A percentile compares a stretch with the other conserved stretches of the same genome.
Conservation (phyloP, 768 basidiomycete species). For the Chalciporus chontae region DNA sequence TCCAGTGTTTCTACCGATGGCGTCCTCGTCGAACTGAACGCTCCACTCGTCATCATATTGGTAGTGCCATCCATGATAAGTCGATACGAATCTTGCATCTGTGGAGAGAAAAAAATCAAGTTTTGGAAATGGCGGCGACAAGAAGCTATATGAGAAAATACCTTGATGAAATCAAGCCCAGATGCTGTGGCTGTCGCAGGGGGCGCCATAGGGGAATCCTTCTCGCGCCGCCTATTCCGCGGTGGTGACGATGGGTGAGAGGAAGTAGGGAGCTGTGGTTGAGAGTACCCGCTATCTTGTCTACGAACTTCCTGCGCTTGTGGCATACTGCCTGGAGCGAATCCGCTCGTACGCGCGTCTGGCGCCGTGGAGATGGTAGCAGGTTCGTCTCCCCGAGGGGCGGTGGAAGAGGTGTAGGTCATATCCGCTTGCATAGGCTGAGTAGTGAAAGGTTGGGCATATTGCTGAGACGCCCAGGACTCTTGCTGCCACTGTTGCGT, state of each 20-base stretch:
- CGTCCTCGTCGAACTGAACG: conserved; percentile 20
- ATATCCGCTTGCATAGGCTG: conserved; percentile 34
- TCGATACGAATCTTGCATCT: conserved; percentile 45
- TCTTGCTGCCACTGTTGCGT: conserved; percentile 41
- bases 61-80: conserved; percentile 39
- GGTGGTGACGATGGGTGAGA: conserved; percentile 28
- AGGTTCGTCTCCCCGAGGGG: conserved; percentile 31
- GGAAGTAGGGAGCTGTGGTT: conserved; percentile 19
- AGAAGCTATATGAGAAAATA: conserved; percentile 10
- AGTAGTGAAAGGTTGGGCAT: conserved; percentile 30
- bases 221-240: conserved; percentile 36
- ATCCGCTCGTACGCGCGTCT: conserved; percentile 31
- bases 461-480: conserved; percentile 35
- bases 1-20: conserved; percentile 37
- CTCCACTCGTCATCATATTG: conserved; percentile 23
- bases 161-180: conserved; percentile 43
- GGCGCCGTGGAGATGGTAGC: conserved; percentile 27
- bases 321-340: conserved; percentile 23
- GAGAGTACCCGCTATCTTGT: conserved; percentile 31
- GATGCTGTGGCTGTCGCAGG: conserved; percentile 22
- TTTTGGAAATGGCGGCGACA: neutral
- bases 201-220: conserved; percentile 30
- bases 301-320: conserved; percentile 32
- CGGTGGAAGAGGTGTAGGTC: conserved; percentile 26
- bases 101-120: conserved; percentile 11